Percentiles rank a stretch among this genome's conserved stretches.
Evolutionary conservation across 306 rosid species (phyloP).

Genomic region (Begonia fuchsioides): DNA sequence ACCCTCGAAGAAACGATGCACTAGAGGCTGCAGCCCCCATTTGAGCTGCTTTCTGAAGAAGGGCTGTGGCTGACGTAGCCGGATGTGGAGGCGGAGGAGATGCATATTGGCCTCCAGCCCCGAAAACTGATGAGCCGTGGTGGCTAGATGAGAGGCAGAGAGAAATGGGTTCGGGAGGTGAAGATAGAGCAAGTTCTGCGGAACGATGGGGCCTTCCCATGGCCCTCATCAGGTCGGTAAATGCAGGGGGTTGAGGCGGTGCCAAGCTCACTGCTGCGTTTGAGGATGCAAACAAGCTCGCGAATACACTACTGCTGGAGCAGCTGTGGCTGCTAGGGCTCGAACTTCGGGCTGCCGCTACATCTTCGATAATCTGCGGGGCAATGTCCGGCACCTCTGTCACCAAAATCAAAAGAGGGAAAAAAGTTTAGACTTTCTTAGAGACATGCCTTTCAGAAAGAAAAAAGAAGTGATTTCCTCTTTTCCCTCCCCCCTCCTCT

Average conservation of each 20-base stretch:
- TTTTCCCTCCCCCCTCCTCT: conserved; percentile 11
- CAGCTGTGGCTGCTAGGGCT: conserved; percentile 45
- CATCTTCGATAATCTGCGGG: conserved; percentile 32
- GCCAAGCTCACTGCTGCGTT: conserved; percentile 36
- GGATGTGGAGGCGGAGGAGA: conserved; percentile 37
- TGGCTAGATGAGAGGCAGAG: conserved; percentile 61
- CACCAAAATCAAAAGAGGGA: conserved; percentile 6
- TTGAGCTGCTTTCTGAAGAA: conserved; percentile 92
- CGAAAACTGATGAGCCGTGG: conserved; percentile 41
- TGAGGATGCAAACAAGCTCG: conserved; percentile 67
- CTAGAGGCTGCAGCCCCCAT: conserved; percentile 72
- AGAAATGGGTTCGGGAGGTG: conserved; percentile 52
- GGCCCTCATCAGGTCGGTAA: conserved; percentile 41
- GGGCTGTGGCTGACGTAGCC: conserved; percentile 85
- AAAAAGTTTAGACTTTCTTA: background rate
- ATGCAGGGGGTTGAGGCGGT: conserved; percentile 43
- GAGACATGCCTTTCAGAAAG: background rate
- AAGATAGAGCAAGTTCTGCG: conserved; percentile 26
- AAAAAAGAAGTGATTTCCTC: conserved; percentile 1
- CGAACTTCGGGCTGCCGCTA: conserved; percentile 23
- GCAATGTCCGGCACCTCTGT: conserved; percentile 33
- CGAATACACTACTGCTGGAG: conserved; percentile 46
- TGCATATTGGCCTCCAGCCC: conserved; percentile 42
- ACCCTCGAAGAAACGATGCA: conserved; percentile 59
- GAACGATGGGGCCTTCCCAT: conserved; percentile 32